A percentile compares a stretch with the other conserved stretches of the same genome.
These are phyloP conservation scores for Alternaria atra DNA, from an alignment of 2,329 filamentous ascomycete species.

Conservation along the genomic window DNA sequence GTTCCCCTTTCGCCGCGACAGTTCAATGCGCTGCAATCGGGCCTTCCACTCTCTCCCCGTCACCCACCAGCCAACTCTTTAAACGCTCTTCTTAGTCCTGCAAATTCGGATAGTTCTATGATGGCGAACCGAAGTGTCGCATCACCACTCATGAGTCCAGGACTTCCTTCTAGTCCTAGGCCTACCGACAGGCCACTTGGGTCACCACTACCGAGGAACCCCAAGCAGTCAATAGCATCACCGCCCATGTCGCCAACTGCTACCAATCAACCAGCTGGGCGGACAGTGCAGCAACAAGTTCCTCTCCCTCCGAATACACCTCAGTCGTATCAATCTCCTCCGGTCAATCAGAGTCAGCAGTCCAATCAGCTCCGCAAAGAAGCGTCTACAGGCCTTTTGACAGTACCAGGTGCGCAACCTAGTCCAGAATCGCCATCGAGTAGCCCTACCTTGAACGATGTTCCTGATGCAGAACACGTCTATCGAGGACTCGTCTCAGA, in stretches of 20 bases:
- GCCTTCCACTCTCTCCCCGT: constrained; percentile 51
- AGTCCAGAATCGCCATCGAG: constrained; percentile 46
- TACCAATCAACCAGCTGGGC: constrained; percentile 70
- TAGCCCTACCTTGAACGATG: constrained; percentile 35
- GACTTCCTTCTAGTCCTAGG: constrained; percentile 69
- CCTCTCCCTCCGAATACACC: constrained; percentile 76
- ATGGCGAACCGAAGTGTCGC: constrained; percentile 52
- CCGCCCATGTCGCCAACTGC: constrained; percentile 73
- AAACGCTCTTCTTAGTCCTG: constrained; percentile 62
- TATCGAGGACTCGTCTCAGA: constrained; percentile 83
- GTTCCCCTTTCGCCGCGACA: constrained; percentile 41
- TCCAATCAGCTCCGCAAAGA: constrained; percentile 40
- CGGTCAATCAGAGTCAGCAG: constrained; percentile 51
- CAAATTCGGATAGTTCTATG: constrained; percentile 51
- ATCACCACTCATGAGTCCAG: constrained; percentile 66
- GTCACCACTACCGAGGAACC: constrained; percentile 67
- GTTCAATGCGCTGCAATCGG: constrained; percentile 42
- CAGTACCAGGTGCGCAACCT: constrained; percentile 43
- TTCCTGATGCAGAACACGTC: constrained; percentile 60
- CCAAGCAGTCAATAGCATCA: constrained; percentile 65
- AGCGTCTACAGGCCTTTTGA: constrained; percentile 37
- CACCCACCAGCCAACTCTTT: constrained; percentile 49
- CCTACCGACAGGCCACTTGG: constrained; percentile 67
- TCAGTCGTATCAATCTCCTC: constrained; percentile 67
- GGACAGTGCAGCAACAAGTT: constrained; percentile 76